phyloP scores from a whole-genome alignment of 2,329 filamentous ascomycete genomes.

The Ustulina deusta region DNA sequence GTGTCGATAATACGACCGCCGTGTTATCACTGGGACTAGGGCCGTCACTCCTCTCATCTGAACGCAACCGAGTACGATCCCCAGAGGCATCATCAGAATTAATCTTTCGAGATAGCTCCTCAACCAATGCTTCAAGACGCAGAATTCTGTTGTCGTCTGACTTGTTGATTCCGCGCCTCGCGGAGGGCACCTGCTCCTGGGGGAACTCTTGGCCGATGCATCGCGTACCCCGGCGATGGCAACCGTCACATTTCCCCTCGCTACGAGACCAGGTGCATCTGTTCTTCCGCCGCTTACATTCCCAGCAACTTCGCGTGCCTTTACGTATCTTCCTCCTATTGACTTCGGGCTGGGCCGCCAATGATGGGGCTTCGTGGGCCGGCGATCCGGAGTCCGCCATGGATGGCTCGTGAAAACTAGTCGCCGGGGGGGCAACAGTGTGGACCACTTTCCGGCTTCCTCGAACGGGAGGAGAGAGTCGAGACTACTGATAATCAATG shows the following conservation, averaged over 20 bases:
- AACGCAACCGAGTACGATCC: background rate
- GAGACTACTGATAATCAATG: background rate
- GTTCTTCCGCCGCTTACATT: constrained; percentile 39
- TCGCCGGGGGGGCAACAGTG: background rate
- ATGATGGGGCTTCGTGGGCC: constrained; percentile 16
- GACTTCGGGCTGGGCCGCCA: constrained; percentile 1
- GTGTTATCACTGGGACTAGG: background rate
- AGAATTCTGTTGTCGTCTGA: constrained; percentile 24
- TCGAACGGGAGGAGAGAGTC: constrained; percentile 1
- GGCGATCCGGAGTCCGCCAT: constrained; percentile 24
- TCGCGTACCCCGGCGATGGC: constrained; percentile 27
- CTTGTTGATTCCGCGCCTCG: constrained; percentile 8
- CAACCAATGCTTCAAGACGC: constrained; percentile 32
- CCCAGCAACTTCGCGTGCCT: constrained; percentile 39
- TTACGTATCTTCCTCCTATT: constrained; percentile 36
- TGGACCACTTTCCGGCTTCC: background rate
- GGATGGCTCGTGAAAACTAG: constrained; percentile 13
- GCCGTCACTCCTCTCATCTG: constrained; percentile 9
- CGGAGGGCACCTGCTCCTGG: constrained; percentile 13
- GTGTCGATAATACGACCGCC: background rate
- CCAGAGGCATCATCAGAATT: background rate
- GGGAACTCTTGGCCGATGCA: constrained; percentile 35
- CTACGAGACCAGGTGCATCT: constrained; percentile 34
- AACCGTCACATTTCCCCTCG: constrained; percentile 32
- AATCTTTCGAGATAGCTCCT: constrained; percentile 23